phyloP scores from a whole-genome alignment of 2,329 filamentous ascomycete genomes.

The Pyricularia sp. region DNA sequence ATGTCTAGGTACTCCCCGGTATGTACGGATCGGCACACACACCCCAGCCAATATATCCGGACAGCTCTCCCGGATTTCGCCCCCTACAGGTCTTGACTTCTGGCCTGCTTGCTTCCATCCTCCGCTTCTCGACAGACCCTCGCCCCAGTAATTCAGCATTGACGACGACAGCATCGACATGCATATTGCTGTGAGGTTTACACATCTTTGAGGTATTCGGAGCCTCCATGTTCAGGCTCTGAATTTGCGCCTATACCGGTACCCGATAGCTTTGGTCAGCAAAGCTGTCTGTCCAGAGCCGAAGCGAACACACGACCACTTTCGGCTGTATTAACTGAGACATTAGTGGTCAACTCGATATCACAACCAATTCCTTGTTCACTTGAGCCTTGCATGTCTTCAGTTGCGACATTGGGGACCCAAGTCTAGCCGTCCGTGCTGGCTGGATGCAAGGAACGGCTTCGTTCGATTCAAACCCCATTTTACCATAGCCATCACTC shows the following conservation, averaged over 20 bases:
- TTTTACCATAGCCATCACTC: too few species aligned
- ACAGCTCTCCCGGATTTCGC: background rate
- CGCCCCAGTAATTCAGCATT: background rate
- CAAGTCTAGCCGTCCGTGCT: too few species aligned
- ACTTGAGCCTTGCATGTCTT: too few species aligned
- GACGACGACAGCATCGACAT: background rate
- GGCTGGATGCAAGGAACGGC: too few species aligned
- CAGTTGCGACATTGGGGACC: too few species aligned
- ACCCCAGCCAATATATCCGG: conserved; percentile 6
- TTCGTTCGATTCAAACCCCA: too few species aligned
- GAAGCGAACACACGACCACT: background rate
- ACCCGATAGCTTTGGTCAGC: background rate
- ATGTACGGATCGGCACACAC: background rate
- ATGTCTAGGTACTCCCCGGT: background rate
- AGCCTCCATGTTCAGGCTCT: background rate
- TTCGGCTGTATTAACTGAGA: background rate
- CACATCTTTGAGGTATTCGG: background rate
- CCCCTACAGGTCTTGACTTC: background rate
- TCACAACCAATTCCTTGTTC: too few species aligned
- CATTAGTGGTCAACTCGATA: background rate
- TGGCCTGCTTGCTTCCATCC: background rate
- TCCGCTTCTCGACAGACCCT: background rate
- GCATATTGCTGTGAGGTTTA: background rate
- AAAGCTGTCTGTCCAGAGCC: background rate
- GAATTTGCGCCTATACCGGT: background rate